Percentiles rank a stretch among this genome's conserved stretches.
phyloP scores from a whole-genome alignment of 2,329 filamentous ascomycete genomes.

The Plenodomus lindquistii region DNA sequence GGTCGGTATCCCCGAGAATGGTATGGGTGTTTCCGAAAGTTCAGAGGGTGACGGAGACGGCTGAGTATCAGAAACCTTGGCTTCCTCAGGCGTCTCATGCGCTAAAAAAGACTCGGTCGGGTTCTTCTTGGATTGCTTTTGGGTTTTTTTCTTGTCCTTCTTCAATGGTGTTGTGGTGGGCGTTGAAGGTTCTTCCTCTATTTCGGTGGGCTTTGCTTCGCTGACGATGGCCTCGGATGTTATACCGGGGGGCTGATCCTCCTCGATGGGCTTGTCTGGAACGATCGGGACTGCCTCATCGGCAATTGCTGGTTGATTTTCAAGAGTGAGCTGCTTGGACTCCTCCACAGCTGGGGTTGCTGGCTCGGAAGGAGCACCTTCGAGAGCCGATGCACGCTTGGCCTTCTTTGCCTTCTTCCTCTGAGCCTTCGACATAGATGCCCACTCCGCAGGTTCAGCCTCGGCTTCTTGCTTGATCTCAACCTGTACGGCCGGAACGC shows the following conservation, averaged over 20 bases:
- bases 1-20: conserved; percentile 36
- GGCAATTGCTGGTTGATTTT: conserved; percentile 1
- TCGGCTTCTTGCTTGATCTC: conserved; percentile 4
- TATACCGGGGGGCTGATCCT: neutral
- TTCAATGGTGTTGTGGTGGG: conserved; percentile 18
- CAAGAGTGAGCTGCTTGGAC: conserved; percentile 4
- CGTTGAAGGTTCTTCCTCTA: conserved; percentile 8
- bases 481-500: neutral
- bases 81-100: conserved; percentile 38
- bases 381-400: conserved; percentile 23
- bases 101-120: conserved; percentile 35
- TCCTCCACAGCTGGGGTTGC: conserved; percentile 12
- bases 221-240: conserved; percentile 1
- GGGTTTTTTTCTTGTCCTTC: conserved; percentile 28
- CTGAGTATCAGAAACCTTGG: conserved; percentile 38
- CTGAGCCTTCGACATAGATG: conserved; percentile 28
- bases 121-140: conserved; percentile 17
- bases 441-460: conserved; percentile 13
- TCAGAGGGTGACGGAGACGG: conserved; percentile 31
- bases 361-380: conserved; percentile 14
- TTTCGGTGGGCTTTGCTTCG: conserved; percentile 8
- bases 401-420: conserved; percentile 37
- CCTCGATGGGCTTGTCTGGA: conserved; percentile 4
- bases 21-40: conserved; percentile 34
- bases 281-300: neutral